Evolutionary conservation across 805 yeast species (phyloP), one percentile per base, ranked within the genome.

Genomic region (Saccharomycopsis sp.): DNA sequence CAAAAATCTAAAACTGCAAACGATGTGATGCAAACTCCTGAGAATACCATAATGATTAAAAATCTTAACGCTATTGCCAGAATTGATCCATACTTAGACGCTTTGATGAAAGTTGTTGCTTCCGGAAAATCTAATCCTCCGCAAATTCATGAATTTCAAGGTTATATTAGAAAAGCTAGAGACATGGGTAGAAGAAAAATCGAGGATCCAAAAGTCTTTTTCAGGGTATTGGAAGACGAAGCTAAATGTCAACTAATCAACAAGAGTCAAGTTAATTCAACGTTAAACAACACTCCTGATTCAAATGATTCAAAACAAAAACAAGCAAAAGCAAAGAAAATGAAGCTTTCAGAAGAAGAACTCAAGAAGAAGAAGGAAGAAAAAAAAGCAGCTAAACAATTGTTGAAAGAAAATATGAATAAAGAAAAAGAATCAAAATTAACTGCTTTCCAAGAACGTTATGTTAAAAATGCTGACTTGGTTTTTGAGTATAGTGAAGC

Each of bases 401-500:
- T n/a, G n/a, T n/a, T n/a, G n/a, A n/a, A n/a, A n/a, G n/a, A n/a
- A n/a, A n/a, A n/a, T n/a, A n/a, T n/a, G n/a, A n/a, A n/a, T n/a
- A 30, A 35, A 13, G 13, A 26, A 12, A 53, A 67, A 44, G 84
- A 79, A 34, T 74, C 68, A 45, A 76, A 73, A 49, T 59, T 83
- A 37, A 81, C 92, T 0, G 78, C 87, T 0, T 81, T 82, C 51
- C 94, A 83, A 52, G 88, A 79, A 49, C 70, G 76, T 54, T 82
- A 81, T 51, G 61, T 73, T 18, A 56, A 70, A 28, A 73, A 74
- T 50, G 86, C 94, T 1, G 80, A 84, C 39, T 56, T 92, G 30
- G 78, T 87, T 4, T 78, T 89, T 56, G 98, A 92, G 57, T 89
- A 77, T 60, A 70, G 70, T 21, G 97, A 92, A 51, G 79, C 77